phyloP scores from a whole-genome alignment of 345 rosid species.

The Adansonia digitata region DNA sequence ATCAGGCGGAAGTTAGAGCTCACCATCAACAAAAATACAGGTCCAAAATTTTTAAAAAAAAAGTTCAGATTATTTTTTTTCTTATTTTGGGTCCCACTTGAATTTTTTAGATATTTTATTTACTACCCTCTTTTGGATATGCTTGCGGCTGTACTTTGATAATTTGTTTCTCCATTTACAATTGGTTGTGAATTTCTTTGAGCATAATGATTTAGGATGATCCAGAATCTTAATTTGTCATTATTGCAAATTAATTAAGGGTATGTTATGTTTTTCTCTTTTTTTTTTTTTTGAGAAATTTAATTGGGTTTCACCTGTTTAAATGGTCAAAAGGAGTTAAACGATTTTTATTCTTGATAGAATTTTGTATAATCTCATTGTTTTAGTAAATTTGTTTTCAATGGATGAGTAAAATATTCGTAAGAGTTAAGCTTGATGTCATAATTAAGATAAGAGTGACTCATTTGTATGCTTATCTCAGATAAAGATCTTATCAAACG shows the following conservation, averaged over 20 bases:
- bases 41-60: neutral
- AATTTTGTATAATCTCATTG: too few species aligned
- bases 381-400: too few species aligned
- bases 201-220: neutral
- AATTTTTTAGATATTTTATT: neutral
- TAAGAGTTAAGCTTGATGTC: neutral
- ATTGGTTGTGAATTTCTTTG: neutral
- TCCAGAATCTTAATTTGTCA: neutral
- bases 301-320: too few species aligned
- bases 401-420: neutral
- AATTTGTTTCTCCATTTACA: neutral
- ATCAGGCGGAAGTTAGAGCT: conserved; percentile 55
- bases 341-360: too few species aligned
- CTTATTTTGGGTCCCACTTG: neutral
- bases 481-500: neutral
- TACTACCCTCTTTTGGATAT: neutral
- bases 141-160: neutral
- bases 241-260: neutral
- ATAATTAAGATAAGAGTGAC: neutral
- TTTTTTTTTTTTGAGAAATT: too few species aligned
- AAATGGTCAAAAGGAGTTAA: too few species aligned
- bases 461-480: neutral
- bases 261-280: neutral
- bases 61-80: too few species aligned
- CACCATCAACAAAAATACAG: neutral